Base-by-base conservation (phyloP, 2,329 filamentous ascomycete species). In the Chrysoporthe deuterocubensis region DNA sequence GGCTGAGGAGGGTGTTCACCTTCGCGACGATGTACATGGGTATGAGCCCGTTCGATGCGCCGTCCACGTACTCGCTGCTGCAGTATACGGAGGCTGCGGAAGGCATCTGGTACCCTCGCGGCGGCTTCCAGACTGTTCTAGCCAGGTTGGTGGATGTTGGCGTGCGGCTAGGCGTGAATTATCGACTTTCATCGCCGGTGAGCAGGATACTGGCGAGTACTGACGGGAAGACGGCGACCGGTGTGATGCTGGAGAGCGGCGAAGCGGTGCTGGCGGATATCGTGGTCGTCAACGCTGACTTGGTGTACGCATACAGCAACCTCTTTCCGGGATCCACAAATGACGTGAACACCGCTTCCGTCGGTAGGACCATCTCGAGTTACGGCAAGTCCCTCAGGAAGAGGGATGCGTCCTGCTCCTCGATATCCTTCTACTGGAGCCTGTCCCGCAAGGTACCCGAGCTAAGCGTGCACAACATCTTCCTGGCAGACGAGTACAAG, bases 11-110 rank as follows among this genome's bases (percentile, higher is more conserved):
- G 37, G 90, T 91, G 0, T 93, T 93, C 71, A 93, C 91, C 0
- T 93, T 93, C 77, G 90, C 87, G 32, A 92, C 89, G 72, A 94
- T 93, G 91, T 93, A 94, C 74, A 91, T 93, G 88, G 91, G 91
- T 0, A 93, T 93, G 91, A 89, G 84, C 65, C 91, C 91, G 0
- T 93, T 91, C 74, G 89, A 92, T 74, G 90, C 91, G 0, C 91
- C 91, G 0, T 90, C 88, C 3, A 93, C 91, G 1, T 93, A 93
- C 78, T 89, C 85, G 61, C 77, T 93, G 68, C 80, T 93, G 63
- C 91, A 93, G 77, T 93, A 93, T 75, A 91, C 91, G 0, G 91
- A 93, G 78, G 78, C 92, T 43, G 88, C 89, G 0, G 90, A 94
- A 79, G 91, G 91, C 0, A 92, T 94, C 56, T 91, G 90, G 88